Conservation (phyloP, 768 basidiomycete genomes). For the Leccinum aurantiacum region DNA sequence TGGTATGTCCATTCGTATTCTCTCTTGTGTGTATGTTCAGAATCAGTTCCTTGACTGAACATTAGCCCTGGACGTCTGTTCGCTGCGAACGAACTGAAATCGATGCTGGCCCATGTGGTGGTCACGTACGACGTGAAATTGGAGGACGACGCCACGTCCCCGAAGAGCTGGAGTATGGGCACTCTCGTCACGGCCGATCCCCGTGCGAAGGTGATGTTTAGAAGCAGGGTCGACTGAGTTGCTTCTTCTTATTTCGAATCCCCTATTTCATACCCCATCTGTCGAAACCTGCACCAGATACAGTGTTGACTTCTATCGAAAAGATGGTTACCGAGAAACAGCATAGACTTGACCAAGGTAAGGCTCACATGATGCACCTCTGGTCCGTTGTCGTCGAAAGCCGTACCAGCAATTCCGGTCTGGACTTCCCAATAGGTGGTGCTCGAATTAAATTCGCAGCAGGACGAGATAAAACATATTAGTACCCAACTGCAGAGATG, state of each 20-base stretch:
- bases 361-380: background rate
- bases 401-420: background rate
- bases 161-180: background rate
- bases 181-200: background rate
- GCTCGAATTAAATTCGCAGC: background rate
- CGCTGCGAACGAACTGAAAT: slow-evolving; percentile 44
- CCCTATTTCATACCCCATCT: background rate
- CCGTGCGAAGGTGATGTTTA: slow-evolving; percentile 10
- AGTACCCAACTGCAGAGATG: background rate
- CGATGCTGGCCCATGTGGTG: slow-evolving; percentile 47
- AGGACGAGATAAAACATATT: too few relatives aligned
- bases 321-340: background rate
- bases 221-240: slow-evolving; percentile 9
- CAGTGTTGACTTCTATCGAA: background rate
- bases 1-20: background rate
- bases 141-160: slow-evolving; percentile 3
- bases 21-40: background rate
- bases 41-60: background rate
- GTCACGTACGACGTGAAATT: slow-evolving; percentile 25
- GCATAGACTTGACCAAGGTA: background rate
- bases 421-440: background rate
- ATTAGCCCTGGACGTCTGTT: slow-evolving; percentile 38
- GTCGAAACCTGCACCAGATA: background rate
- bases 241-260: background rate
- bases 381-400: background rate